Evolutionary conservation across 192 early-diverging fungal genomes (phyloP).

Genomic region (Backusella circina): DNA sequence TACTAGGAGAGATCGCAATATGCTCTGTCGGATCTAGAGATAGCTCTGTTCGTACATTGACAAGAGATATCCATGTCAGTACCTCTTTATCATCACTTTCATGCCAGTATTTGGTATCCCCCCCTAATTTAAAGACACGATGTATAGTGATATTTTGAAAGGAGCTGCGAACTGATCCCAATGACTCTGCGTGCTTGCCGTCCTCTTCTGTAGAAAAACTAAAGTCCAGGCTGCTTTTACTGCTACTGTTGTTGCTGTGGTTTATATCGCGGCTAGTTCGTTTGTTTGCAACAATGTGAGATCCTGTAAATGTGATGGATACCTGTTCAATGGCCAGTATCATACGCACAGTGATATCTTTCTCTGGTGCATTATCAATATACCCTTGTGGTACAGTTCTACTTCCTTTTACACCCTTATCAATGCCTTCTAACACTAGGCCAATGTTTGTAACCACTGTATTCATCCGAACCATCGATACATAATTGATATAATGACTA

Average conservation of each 20-base stretch:
- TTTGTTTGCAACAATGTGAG: neutral
- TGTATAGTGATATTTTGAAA: neutral
- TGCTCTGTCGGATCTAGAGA: neutral
- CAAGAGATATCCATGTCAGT: neutral
- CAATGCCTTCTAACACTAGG: slow-evolving; percentile 7
- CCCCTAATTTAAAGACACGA: neutral
- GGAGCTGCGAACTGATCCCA: neutral
- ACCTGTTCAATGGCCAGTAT: slow-evolving; percentile 5
- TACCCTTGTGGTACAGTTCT: slow-evolving; percentile 13
- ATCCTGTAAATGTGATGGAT: slow-evolving; percentile 16
- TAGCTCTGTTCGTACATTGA: neutral
- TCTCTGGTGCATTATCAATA: slow-evolving; percentile 27
- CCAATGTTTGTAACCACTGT: neutral
- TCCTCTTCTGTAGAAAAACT: neutral
- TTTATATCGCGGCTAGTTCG: neutral
- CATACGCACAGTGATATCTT: slow-evolving; percentile 11
- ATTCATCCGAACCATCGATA: neutral
- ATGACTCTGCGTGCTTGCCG: neutral
- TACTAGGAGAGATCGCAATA: neutral
- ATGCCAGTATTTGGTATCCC: neutral
- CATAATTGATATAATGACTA: neutral
- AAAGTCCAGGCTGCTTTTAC: neutral
- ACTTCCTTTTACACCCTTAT: slow-evolving; percentile 5
- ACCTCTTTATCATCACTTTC: neutral
- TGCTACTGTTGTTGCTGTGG: neutral